Base-by-base conservation (phyloP, 2,329 filamentous ascomycete species). In the Colletotrichum cereale region DNA sequence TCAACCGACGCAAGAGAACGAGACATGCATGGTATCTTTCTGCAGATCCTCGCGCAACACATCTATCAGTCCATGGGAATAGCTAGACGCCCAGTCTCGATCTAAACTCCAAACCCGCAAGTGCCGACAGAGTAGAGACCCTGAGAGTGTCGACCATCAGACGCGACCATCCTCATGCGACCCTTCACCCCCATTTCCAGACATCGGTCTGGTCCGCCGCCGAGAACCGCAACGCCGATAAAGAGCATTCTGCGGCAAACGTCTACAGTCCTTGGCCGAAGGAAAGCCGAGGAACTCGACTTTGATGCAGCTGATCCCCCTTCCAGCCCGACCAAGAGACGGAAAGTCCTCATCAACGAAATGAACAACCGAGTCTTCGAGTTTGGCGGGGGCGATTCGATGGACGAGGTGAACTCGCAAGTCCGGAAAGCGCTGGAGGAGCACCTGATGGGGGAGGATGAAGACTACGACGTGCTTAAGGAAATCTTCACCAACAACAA, bases 401-500 rank as follows among this genome's bases (percentile, higher is more conserved):
- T 89, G 76, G 86, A 87, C 7, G 86, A 89, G 61, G 84, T 88
- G 67, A 89, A 89, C 77, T 77, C 84, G 31, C 85, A 89, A 75
- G 87, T 90, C 56, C 82, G 83, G 69, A 84, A 83, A 58, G 87
- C 88, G 10, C 82, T 92, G 14, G 88, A 90, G 72, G 84, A 84
- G 52, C 88, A 91, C 77, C 80, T 84, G 38, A 84, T 83, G 60
- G 88, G 88, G 34, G 86, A 89, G 66, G 88, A 89, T 71, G 87
- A 89, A 73, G 87, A 86, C 44, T 91, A 91, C 79, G 86, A 90
- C 73, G 84, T 83, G n/a, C 80, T 91, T 60, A 91, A 90, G 77
- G 86, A 89, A 62, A 81, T 89, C 6, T 90, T 92, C 66, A 81
- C 83, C 65, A 85, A 85, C 72, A 86, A 87, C 72, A 83, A 82